Base-by-base conservation (phyloP, 495 filamentous ascomycete species). In the Aspergillus homomorphus region DNA sequence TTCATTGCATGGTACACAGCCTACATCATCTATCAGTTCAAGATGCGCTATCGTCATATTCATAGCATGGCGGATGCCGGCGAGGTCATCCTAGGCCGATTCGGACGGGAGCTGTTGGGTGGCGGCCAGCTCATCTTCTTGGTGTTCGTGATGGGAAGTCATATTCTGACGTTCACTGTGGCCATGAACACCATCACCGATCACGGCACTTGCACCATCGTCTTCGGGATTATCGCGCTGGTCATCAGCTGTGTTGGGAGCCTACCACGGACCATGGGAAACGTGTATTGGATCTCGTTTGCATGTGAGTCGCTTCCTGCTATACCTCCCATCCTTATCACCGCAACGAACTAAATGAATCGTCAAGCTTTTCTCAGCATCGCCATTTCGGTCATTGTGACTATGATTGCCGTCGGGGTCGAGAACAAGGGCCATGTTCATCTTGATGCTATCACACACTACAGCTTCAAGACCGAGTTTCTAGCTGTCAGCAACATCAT, bases 1-100 rank as follows among this genome's bases (percentile, higher is more conserved):
- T 58, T 88, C 14, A 61, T 90, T 12, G 84, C 89, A 44, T 86
- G 85, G 48, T 94, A 92, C 72, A 90, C 87, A 19, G 87, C 87
- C 61, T 89, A 86, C 59, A 81, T 89, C 46, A 82, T 93, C 58
- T 88, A 86, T 21, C 87, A 90, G 48, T 67, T 63, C 87, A 4
- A 59, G 51, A 54, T 56, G 51, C 78, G 77, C 28, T 86, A 86
- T 64, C 89, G 69, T 18, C 74, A 87, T 38, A 82, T 92, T 18
- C 75, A 85, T 59, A 84, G 85, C 69, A 86, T 92, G 69, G 84
- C 84, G 20, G 89, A 94, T 65, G 88, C 84, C 3, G 86, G 86
- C 14, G 72, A 83, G 20, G 70, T 94, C 45, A 77, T 91, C 41
- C 75, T 84, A 66, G 88, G 87, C 7, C 69, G 61, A 6, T 69